phyloP scores from a whole-genome alignment of 2,329 filamentous ascomycete genomes.

The Colletotrichum sp. region DNA sequence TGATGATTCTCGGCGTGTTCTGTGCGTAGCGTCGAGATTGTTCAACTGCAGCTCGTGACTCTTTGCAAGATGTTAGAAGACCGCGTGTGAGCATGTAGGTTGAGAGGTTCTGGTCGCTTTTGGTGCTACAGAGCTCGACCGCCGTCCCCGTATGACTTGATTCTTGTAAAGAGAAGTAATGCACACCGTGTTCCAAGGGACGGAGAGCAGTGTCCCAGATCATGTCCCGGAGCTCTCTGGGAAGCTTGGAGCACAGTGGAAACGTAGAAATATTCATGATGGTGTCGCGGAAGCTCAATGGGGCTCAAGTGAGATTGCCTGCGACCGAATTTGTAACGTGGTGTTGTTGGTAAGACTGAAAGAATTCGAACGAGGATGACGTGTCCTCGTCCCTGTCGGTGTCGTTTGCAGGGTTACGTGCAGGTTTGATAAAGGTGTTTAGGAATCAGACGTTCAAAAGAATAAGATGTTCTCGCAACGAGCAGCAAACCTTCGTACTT shows the following conservation, averaged over 20 bases:
- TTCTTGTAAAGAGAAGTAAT: not conserved
- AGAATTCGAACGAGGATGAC: not conserved
- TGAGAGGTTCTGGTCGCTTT: not conserved
- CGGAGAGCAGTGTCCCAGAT: not conserved
- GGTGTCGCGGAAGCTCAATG: not conserved
- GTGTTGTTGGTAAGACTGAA: not conserved
- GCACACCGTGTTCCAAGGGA: not conserved
- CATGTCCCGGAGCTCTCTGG: not conserved
- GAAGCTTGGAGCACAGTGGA: not conserved
- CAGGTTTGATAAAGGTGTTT: not conserved
- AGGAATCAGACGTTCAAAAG: not conserved
- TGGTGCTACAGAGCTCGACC: not conserved
- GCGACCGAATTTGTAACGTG: rapidly evolving
- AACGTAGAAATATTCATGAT: not conserved
- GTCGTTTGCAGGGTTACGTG: rapidly evolving
- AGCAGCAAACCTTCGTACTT: not conserved
- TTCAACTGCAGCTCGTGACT: not conserved
- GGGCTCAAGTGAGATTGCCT: not conserved
- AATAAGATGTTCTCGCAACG: not conserved
- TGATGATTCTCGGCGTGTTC: not conserved
- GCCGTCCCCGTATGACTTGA: not conserved
- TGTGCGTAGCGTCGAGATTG: not conserved
- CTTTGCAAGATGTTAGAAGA: not conserved
- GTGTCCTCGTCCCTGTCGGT: too few species aligned
- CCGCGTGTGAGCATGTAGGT: not conserved